Conservation (phyloP, 2,329 filamentous ascomycete species). For the Neophaeococcomyces mojaviensis region DNA sequence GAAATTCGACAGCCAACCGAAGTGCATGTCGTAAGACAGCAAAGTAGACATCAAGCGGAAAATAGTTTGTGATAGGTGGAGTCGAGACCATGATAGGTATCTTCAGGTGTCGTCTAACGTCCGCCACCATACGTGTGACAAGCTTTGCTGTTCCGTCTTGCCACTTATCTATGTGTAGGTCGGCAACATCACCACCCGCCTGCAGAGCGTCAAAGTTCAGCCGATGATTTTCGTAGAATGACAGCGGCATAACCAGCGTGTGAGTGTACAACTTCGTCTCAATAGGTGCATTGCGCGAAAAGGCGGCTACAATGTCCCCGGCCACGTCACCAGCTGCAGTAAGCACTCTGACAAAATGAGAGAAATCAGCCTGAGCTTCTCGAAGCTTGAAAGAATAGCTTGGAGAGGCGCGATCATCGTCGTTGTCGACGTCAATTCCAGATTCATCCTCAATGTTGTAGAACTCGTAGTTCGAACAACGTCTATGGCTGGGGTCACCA, state of each 20-base stretch:
- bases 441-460: conserved; percentile 43
- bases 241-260: conserved; percentile 32
- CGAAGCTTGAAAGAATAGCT: conserved; percentile 43
- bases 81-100: conserved; percentile 53
- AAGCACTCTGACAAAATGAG: conserved; percentile 51
- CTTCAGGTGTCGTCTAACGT: conserved; percentile 49
- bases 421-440: conserved; percentile 24
- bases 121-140: conserved; percentile 49
- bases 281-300: conserved; percentile 53
- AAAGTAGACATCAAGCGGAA: conserved; percentile 24
- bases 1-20: conserved; percentile 34
- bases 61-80: conserved; percentile 27
- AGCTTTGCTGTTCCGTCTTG: conserved; percentile 41
- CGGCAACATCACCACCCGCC: conserved; percentile 53
- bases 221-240: conserved; percentile 27
- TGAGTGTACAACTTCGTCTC: conserved; percentile 47
- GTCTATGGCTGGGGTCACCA: conserved; percentile 39
- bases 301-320: conserved; percentile 50
- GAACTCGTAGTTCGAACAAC: conserved; percentile 41
- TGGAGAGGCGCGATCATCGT: conserved; percentile 35
- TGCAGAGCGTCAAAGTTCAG: conserved; percentile 47
- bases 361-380: conserved; percentile 53
- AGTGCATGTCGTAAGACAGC: conserved; percentile 33
- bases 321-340: conserved; percentile 47
- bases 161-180: conserved; percentile 54